These are phyloP conservation scores for Tylopilus balloui DNA, from an alignment of 768 basidiomycete genomes.

Conservation along the genomic window DNA sequence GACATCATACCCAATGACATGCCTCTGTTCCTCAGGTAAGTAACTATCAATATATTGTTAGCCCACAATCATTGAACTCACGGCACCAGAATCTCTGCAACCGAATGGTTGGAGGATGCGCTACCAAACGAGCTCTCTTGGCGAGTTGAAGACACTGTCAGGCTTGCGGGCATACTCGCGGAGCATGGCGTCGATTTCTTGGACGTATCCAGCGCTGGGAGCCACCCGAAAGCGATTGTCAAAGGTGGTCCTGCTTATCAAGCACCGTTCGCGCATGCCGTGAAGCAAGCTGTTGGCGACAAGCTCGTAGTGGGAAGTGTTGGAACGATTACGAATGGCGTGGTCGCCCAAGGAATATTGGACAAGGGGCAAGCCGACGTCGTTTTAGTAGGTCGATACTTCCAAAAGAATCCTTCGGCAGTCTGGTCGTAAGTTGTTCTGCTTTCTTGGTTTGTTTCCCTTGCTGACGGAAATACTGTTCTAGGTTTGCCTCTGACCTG, in stretches of 20 bases:
- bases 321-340: conserved; percentile 32
- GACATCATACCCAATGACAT: conserved; percentile 52
- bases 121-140: conserved; percentile 60
- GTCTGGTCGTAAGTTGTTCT: conserved; percentile 34
- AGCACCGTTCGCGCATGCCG: conserved; percentile 52
- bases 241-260: conserved; percentile 40
- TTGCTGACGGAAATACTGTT: not conserved
- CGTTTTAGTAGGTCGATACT: conserved; percentile 47
- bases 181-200: conserved; percentile 70
- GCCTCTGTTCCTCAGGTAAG: conserved; percentile 70
- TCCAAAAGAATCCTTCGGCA: conserved; percentile 56
- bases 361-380: conserved; percentile 43
- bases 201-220: conserved; percentile 68
- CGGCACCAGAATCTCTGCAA: conserved; percentile 50
- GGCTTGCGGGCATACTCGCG: conserved; percentile 53
- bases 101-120: conserved; percentile 65
- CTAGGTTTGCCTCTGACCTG: conserved; percentile 50
- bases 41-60: not conserved
- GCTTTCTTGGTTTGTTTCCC: not conserved
- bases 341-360: conserved; percentile 42
- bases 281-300: conserved; percentile 44
- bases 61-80: not conserved
- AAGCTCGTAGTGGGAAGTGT: conserved; percentile 32
- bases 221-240: conserved; percentile 36
- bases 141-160: conserved; percentile 64